These are phyloP conservation scores for Pseudocercospora pini-densiflorae DNA, from an alignment of 2,329 filamentous ascomycete species.

Conservation along the genomic window DNA sequence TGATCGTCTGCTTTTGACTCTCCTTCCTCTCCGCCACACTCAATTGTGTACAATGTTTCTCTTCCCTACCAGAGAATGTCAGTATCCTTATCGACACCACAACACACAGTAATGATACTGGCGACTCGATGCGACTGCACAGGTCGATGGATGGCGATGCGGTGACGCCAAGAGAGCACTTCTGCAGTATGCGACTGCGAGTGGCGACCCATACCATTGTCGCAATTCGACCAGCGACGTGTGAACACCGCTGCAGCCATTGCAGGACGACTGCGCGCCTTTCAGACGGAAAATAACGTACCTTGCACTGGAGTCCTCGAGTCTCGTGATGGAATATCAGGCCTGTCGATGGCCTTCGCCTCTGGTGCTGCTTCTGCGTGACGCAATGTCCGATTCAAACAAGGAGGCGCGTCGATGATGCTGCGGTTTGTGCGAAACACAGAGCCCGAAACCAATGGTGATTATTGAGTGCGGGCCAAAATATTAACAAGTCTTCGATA, in stretches of 20 bases:
- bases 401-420: not conserved
- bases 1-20: slow-evolving; percentile 11
- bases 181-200: not conserved
- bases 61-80: not conserved
- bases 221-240: not conserved
- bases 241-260: not conserved
- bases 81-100: not conserved
- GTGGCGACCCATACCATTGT: not conserved
- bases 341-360: slow-evolving; percentile 4
- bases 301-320: not conserved
- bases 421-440: not conserved
- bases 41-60: not conserved
- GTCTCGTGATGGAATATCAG: slow-evolving; percentile 2
- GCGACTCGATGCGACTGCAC: not conserved
- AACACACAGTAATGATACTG: not conserved
- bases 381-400: slow-evolving; percentile 10
- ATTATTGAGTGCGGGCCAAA: not conserved
- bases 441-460: not conserved
- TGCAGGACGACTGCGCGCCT: not conserved
- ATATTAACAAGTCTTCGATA: not conserved
- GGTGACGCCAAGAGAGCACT: not conserved
- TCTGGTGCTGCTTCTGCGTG: not conserved
- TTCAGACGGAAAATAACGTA: not conserved
- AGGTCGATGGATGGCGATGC: not conserved
- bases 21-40: slow-evolving; percentile 6